phyloP scores from a whole-genome alignment of 768 basidiomycete genomes.

The Podaxis rugospora region DNA sequence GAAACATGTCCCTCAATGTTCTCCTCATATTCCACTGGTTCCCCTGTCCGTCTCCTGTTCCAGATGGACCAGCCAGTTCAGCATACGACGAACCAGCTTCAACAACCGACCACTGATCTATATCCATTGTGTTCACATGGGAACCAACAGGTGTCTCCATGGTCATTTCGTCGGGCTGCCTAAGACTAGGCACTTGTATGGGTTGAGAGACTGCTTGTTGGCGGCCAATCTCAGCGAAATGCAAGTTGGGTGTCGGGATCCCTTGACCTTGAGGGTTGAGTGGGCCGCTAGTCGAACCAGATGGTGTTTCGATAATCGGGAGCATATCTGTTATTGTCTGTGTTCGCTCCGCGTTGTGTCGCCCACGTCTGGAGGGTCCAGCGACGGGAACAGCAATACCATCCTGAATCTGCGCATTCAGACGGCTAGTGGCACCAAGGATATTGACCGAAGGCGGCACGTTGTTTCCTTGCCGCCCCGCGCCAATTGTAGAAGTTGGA shows the following conservation, averaged over 20 bases:
- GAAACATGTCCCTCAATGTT: conserved; percentile 6
- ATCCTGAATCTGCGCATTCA: conserved; percentile 32
- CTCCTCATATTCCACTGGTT: conserved; percentile 10
- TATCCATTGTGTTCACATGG: not conserved
- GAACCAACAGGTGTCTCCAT: not conserved
- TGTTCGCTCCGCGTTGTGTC: conserved; percentile 29
- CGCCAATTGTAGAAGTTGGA: conserved; percentile 20
- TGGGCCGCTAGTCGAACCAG: conserved; percentile 43
- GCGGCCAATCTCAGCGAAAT: conserved; percentile 75
- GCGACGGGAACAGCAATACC: conserved; percentile 22
- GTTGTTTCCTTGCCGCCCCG: conserved; percentile 12
- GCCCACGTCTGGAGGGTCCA: conserved; percentile 34
- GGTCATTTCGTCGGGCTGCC: not conserved
- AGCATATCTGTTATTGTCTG: conserved; percentile 39
- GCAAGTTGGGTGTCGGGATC: conserved; percentile 65
- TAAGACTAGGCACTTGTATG: not conserved
- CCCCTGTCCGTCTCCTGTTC: not conserved
- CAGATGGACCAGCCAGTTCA: not conserved
- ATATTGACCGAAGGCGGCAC: conserved; percentile 27
- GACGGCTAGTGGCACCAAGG: conserved; percentile 27
- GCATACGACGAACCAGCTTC: conserved; percentile 3
- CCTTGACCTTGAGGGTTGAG: conserved; percentile 45
- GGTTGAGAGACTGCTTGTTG: conserved; percentile 40
- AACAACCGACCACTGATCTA: conserved; percentile 1
- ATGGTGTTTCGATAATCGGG: conserved; percentile 56